phyloP scores from a whole-genome alignment of 2,329 filamentous ascomycete species.

The Aureobasidium vineae region DNA sequence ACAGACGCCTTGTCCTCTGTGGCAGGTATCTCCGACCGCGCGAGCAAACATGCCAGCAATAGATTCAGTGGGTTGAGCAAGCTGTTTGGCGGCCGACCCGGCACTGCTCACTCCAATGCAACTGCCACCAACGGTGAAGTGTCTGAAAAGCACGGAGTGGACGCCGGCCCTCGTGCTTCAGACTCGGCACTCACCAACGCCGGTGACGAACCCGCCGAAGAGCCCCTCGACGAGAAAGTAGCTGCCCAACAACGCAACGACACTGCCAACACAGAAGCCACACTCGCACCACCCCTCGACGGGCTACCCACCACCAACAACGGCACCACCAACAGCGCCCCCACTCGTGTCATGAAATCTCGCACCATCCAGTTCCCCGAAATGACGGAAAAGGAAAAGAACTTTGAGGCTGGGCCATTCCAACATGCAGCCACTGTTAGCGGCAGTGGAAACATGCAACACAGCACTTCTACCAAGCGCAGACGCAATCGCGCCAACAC shows the following conservation, averaged over 20 bases:
- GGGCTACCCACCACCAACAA: background rate
- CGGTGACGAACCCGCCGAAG: slow-evolving; percentile 25
- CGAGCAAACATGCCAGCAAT: slow-evolving; percentile 22
- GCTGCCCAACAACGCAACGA: slow-evolving; percentile 28
- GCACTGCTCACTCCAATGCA: slow-evolving; percentile 13
- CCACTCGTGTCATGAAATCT: slow-evolving; percentile 25
- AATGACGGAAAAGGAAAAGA: slow-evolving; percentile 26
- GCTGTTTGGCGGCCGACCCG: slow-evolving; percentile 11
- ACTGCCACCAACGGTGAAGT: slow-evolving; percentile 3
- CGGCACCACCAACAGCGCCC: background rate
- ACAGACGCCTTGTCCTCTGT: slow-evolving; percentile 29
- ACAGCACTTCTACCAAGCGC: slow-evolving; percentile 46
- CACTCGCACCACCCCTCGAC: background rate
- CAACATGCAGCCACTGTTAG: slow-evolving; percentile 28
- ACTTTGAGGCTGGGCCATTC: slow-evolving; percentile 28
- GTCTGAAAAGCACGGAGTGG: slow-evolving; percentile 25
- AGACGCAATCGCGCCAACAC: slow-evolving; percentile 68
- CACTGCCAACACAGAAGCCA: slow-evolving; percentile 32
- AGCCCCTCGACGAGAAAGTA: slow-evolving; percentile 33
- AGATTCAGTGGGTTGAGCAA: slow-evolving; percentile 20
- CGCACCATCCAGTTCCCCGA: slow-evolving; percentile 39
- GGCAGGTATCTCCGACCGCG: slow-evolving; percentile 13
- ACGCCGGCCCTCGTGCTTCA: slow-evolving; percentile 28
- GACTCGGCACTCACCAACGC: slow-evolving; percentile 28
- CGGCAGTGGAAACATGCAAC: slow-evolving; percentile 24